Evolutionary conservation across 768 basidiomycete species (phyloP).

Genomic region (Chlorophyllum brunneum): DNA sequence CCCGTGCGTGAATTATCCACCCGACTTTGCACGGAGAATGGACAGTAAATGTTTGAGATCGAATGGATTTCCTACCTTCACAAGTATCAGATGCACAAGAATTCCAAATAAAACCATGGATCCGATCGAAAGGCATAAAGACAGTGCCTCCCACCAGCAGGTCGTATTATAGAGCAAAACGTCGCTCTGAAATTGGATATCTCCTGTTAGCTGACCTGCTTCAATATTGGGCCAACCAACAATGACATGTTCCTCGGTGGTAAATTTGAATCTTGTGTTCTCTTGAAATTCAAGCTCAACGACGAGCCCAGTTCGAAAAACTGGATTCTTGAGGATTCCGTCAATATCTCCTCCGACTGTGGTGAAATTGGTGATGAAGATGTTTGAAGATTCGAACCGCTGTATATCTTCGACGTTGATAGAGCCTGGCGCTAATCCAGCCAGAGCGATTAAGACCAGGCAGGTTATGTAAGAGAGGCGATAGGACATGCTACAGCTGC

Average conservation of each 20-base stretch:
- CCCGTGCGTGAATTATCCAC: too few species aligned
- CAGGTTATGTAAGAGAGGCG: not conserved
- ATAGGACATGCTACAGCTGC: not conserved
- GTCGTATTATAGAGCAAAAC: not conserved
- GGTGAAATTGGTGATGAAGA: conserved; percentile 7
- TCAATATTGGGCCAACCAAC: not conserved
- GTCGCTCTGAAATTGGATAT: not conserved
- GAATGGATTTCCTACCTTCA: too few species aligned
- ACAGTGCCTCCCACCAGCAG: not conserved
- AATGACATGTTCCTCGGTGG: not conserved
- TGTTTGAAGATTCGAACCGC: not conserved
- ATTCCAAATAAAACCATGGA: too few species aligned
- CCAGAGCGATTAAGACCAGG: not conserved
- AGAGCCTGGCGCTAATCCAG: not conserved
- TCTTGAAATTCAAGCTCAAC: not conserved
- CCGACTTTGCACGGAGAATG: too few species aligned
- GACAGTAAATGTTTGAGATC: too few species aligned
- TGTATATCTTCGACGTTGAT: not conserved
- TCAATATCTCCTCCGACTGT: not conserved
- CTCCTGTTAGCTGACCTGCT: not conserved
- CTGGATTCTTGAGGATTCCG: not conserved
- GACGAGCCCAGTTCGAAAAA: not conserved
- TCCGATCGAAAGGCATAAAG: not conserved
- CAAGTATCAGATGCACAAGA: too few species aligned
- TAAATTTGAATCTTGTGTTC: not conserved